phyloP scores from a whole-genome alignment of 495 filamentous ascomycete species.

The Xylaria longipes region DNA sequence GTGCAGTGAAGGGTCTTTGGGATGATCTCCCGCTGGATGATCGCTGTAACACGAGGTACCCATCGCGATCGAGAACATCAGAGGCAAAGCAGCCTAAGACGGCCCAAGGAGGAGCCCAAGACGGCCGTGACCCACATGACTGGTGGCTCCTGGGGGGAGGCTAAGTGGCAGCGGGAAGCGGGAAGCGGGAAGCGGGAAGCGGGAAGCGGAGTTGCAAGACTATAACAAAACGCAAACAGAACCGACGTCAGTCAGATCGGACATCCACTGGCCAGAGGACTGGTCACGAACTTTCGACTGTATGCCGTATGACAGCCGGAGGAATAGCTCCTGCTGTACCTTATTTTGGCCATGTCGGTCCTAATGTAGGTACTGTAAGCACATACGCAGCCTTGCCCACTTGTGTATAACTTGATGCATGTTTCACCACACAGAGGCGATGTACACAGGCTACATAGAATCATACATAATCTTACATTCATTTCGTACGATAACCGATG shows the following conservation, averaged over 20 bases:
- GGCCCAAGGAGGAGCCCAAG: neutral
- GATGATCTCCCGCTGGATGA: constrained; percentile 32
- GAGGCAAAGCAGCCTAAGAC: neutral
- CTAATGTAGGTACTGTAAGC: neutral
- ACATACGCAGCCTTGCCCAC: neutral
- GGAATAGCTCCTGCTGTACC: neutral
- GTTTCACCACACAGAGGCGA: neutral
- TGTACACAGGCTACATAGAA: neutral
- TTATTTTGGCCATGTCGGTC: neutral
- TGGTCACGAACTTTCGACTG: neutral
- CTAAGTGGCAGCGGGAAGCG: neutral
- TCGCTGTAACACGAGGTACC: constrained; percentile 26
- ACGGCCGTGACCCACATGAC: constrained; percentile 5
- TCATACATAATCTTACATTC: neutral
- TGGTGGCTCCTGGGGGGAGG: neutral
- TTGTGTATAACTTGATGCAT: neutral
- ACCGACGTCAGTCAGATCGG: neutral
- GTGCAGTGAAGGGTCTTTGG: constrained; percentile 1
- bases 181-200: constrained; percentile 7
- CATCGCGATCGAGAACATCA: constrained; percentile 33
- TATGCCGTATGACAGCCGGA: neutral
- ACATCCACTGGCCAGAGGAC: neutral
- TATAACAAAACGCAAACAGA: neutral
- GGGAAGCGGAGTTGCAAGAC: constrained; percentile 11
- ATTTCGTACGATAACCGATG: neutral